Base-by-base conservation (phyloP, 2,329 filamentous ascomycete species). In the Colletotrichum sp. region DNA sequence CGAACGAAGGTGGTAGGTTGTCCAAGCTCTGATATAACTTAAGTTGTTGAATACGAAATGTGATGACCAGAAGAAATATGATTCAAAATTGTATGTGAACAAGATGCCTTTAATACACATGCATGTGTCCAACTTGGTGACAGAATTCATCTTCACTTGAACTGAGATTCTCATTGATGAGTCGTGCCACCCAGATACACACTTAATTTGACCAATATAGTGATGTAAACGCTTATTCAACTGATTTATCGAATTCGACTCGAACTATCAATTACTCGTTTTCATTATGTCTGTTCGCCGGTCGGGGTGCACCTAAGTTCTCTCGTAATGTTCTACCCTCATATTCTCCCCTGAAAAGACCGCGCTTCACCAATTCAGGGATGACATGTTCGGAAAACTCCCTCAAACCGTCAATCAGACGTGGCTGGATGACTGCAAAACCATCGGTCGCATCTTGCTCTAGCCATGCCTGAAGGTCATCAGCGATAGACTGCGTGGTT, bases 251-350 rank as follows among this genome's bases (percentile, higher is more conserved):
- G 7, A 55, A 27, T 7, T 27, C 25, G 10, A n/a, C 8, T 55
- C 12, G 4, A 55, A 55, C 4, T 15, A 27, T n/a, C 10, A 55
- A 27, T n/a, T 0, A 55, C 13, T 3, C 13, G 1, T 13, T 27
- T 0, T 16, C 13, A 28, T 18, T 0, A 3, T 58, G 6, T 16
- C 55, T 15, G 22, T 58, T 58, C 8, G 28, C 55, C 4, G 55
- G 55, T 28, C 55, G 22, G 0, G 55, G 12, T 15, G 55, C 9
- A 0, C 55, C 55, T 25, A 58, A 58, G 27, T 56, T 56, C 25
- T 58, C 55, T 28, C 55, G 22, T 22, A 56, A 56, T 56, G 52
- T 56, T 27, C 15, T 56, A 13, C 52, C 52, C 25, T 56, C 52
- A 56, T 56, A 56, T 27, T 56, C 55, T 1, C 0, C 55, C 55